phyloP scores from a whole-genome alignment of 768 basidiomycete genomes.

The Hypsizygus marmoreus region DNA sequence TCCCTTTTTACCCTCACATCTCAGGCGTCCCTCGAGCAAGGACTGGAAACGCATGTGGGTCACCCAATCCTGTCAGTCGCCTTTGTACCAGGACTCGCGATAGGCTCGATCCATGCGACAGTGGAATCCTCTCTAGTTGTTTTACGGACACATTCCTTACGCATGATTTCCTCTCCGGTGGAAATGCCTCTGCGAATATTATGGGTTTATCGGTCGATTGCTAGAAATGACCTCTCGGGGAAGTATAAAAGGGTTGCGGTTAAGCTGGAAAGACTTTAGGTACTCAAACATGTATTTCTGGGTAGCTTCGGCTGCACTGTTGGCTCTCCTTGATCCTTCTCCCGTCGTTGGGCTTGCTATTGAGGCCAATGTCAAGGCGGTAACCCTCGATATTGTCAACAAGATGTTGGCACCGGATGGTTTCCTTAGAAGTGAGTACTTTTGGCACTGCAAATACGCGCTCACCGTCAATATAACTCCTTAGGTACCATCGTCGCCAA shows the following conservation, averaged over 20 bases:
- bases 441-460: not conserved
- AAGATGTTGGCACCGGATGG: constrained; percentile 22
- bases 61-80: constrained; percentile 3
- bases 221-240: too few relatives aligned
- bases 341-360: constrained; percentile 4
- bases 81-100: constrained; percentile 5
- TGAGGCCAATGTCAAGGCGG: constrained; percentile 1
- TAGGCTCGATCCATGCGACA: not conserved
- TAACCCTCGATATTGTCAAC: constrained; percentile 22
- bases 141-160: not conserved
- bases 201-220: not conserved
- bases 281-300: constrained; percentile 16
- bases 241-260: not conserved
- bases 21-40: not conserved
- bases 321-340: constrained; percentile 10
- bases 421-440: constrained; percentile 19
- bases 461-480: too few relatives aligned
- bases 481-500: too few relatives aligned
- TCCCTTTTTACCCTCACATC: not conserved
- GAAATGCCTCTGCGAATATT: constrained; percentile 1
- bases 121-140: not conserved
- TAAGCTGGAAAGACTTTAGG: not conserved
- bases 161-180: not conserved
- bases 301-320: constrained; percentile 7
- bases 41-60: not conserved